Base-by-base conservation (phyloP, 1,284 basidiomycete species). In the Boletellus deceptivus region DNA sequence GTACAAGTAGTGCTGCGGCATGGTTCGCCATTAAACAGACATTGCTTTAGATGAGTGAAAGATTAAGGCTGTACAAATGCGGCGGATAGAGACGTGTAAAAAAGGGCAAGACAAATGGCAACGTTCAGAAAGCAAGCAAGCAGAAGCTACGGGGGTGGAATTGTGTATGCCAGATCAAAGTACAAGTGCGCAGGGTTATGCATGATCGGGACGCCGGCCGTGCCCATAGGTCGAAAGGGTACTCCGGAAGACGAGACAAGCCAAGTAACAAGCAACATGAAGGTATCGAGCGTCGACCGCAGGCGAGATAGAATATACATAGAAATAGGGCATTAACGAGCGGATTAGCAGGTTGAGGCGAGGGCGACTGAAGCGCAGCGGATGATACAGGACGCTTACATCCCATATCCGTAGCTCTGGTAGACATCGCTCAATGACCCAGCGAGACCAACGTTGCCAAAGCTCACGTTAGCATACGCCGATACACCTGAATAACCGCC, bases 341-440 rank as follows among this genome's bases (percentile, higher is more conserved):
- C 49, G 60, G 48, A 52, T 31, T 64, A 45, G 51, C 52, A 54
- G 50, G 55, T 53, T 38, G 54, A 50, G 33, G 40, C 40, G 37
- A 25, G 24, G 43, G 52, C 48, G 54, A 54, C 31, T 22, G 37
- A n/a, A 53, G 43, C 48, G 39, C 46, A 39, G 33, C 39, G 29
- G 48, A 43, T 38, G 49, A 50, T 57, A 52, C 55, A 57, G 50
- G 46, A 46, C 34, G 46, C 50, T 66, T 83, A 90, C 85, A 89
- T 89, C 64, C 84, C 83, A 59, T 91, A 91, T 53, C 82, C 85
- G 63, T 86, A 91, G 58, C 75, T 70, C 72, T 86, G 84, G 74
- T 91, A 91, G 36, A 84, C 86, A 69, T 89, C 86, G 60, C 75
- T 81, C 61, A 85, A 70, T 48, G 77, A 71, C 43, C 67, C 72